These are phyloP conservation scores for Chionographis japonica DNA, from an alignment of 106 monocot species.

Conservation along the genomic window DNA sequence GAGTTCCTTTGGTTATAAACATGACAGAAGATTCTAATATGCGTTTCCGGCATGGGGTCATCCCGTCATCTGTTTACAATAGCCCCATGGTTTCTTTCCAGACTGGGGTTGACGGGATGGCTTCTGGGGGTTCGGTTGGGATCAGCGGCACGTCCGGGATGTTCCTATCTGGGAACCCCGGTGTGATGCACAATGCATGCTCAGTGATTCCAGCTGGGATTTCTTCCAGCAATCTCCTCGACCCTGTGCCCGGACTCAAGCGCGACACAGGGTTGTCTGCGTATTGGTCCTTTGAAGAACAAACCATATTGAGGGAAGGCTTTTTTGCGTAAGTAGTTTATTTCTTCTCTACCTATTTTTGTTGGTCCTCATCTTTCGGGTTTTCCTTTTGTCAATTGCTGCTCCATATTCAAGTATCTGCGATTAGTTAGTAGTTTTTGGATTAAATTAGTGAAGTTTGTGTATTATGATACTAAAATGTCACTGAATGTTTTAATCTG, in stretches of 20 bases:
- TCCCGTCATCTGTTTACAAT: constrained; percentile 15
- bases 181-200: constrained; percentile 8
- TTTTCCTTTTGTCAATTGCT: background rate
- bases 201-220: constrained; percentile 16
- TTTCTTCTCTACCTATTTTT: background rate
- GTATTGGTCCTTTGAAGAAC: constrained; percentile 27
- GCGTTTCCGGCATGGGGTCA: too few relatives aligned
- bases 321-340: constrained; percentile 17
- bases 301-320: constrained; percentile 29
- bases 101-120: background rate
- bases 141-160: constrained; percentile 4
- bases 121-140: too few relatives aligned
- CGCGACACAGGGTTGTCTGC: constrained; percentile 20
- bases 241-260: constrained; percentile 15
- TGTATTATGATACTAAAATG: too few relatives aligned
- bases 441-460: too few relatives aligned
- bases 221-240: constrained; percentile 16
- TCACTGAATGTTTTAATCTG: too few relatives aligned
- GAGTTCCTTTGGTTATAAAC: background rate
- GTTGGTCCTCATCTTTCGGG: background rate
- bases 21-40: constrained; percentile 23
- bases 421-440: too few relatives aligned
- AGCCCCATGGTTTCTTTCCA: constrained; percentile 30
- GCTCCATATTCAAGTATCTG: too few relatives aligned
- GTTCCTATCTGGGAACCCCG: constrained; percentile 4